Conservation (phyloP, 345 rosid species). For the Gossypium raimondii region DNA sequence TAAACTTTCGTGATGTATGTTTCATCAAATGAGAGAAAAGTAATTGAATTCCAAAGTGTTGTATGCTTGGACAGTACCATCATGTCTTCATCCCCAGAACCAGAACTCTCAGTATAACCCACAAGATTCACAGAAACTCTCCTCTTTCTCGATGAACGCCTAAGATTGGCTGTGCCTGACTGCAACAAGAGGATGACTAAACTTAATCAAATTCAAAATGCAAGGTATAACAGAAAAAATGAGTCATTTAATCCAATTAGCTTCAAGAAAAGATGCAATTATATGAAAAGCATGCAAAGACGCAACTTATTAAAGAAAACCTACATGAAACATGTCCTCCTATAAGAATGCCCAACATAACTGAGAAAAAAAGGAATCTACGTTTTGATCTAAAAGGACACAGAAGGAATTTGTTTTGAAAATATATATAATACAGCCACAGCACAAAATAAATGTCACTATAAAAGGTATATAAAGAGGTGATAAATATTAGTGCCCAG, state of each 20-base stretch:
- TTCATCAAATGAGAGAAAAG: slow-evolving; percentile 4
- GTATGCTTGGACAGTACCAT: slow-evolving; percentile 41
- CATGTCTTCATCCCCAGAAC: slow-evolving; percentile 86
- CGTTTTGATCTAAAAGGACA: background rate
- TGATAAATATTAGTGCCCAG: background rate
- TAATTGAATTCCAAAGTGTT: background rate
- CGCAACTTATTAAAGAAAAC: background rate
- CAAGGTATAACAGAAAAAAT: background rate
- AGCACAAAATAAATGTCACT: background rate
- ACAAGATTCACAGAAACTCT: slow-evolving; percentile 72
- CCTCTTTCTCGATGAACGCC: slow-evolving; percentile 93
- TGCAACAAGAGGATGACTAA: slow-evolving; percentile 31
- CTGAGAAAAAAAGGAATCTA: background rate
- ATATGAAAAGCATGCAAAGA: slow-evolving; percentile 16
- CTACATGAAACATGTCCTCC: background rate
- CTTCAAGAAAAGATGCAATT: slow-evolving; percentile 15
- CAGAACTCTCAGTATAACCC: slow-evolving; percentile 81
- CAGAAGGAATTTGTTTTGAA: background rate
- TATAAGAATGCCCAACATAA: background rate
- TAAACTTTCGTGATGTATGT: background rate
- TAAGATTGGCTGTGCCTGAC: slow-evolving; percentile 72
- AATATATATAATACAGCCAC: background rate
- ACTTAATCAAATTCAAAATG: slow-evolving; percentile 19
- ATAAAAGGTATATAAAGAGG: background rate
- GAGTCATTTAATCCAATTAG: slow-evolving; percentile 17